Evolutionary conservation across 768 basidiomycete genomes (phyloP).

Genomic region (Dacryopinax primogenitus): DNA sequence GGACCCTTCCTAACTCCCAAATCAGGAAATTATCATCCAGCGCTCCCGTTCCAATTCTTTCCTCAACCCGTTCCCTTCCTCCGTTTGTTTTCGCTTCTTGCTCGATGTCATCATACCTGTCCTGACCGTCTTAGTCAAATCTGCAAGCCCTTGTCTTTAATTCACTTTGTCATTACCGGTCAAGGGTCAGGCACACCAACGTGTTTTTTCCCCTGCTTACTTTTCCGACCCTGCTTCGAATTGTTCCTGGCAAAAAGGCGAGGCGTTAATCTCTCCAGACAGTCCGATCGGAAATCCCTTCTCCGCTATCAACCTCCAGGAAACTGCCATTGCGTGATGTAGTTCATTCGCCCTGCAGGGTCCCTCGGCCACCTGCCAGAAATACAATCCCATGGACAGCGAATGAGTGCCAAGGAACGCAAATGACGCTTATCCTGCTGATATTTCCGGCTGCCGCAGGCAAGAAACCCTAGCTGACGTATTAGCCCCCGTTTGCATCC

Average conservation of each 20-base stretch:
- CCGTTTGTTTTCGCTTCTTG: background rate
- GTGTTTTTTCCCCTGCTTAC: background rate
- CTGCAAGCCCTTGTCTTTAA: background rate
- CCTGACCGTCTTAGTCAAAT: background rate
- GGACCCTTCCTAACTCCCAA: background rate
- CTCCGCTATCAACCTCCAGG: background rate
- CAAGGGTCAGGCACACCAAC: background rate
- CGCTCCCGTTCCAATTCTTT: background rate
- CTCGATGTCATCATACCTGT: background rate
- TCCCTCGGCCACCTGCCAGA: too few relatives aligned
- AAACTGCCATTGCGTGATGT: background rate
- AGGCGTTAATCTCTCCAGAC: background rate
- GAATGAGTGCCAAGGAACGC: background rate
- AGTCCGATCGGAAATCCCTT: background rate
- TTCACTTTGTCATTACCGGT: background rate
- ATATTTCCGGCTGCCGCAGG: background rate
- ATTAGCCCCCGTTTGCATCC: background rate
- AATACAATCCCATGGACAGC: too few relatives aligned
- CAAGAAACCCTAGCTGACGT: background rate
- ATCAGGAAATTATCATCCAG: background rate
- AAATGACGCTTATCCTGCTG: background rate
- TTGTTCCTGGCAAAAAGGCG: background rate
- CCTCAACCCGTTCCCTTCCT: background rate
- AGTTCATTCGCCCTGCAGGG: background rate
- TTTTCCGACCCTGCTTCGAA: background rate